phyloP scores from a whole-genome alignment of 768 basidiomycete genomes.

The Boletus coccyginus region DNA sequence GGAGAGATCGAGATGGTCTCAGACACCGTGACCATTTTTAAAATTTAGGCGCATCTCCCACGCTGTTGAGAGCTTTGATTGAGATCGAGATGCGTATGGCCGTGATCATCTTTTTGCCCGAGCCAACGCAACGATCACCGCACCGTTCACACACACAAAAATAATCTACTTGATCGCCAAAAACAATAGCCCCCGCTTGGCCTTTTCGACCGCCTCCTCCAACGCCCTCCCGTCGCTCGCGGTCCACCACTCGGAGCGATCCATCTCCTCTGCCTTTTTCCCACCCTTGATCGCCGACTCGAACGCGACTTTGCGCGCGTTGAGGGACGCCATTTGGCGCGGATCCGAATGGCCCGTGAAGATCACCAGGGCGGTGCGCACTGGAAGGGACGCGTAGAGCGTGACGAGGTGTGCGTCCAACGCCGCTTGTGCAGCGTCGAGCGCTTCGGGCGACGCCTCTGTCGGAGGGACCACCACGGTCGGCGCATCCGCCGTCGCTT shows the following conservation, averaged over 20 bases:
- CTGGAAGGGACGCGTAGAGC: constrained; percentile 58
- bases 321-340: constrained; percentile 70
- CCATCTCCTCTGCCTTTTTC: constrained; percentile 54
- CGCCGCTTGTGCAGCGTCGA: constrained; percentile 39
- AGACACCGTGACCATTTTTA: too few relatives aligned
- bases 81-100: too few relatives aligned
- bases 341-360: constrained; percentile 92
- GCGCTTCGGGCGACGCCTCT: constrained; percentile 23
- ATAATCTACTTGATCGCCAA: too few relatives aligned
- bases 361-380: constrained; percentile 78
- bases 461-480: constrained; percentile 15
- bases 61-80: too few relatives aligned
- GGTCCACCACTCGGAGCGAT: constrained; percentile 66
- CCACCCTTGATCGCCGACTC: constrained; percentile 61
- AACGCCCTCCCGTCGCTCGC: constrained; percentile 72
- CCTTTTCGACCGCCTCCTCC: constrained; percentile 75
- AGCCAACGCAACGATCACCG: too few relatives aligned
- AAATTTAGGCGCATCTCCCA: too few relatives aligned
- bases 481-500: constrained; percentile 39
- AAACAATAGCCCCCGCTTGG: constrained; percentile 36
- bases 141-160: too few relatives aligned
- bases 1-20: too few relatives aligned
- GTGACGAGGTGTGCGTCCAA: constrained; percentile 49
- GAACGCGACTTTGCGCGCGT: constrained; percentile 45
- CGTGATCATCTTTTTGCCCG: too few relatives aligned